phyloP scores from a whole-genome alignment of 1,139 yeast genomes.

The Sugiyamaella novakii region DNA sequence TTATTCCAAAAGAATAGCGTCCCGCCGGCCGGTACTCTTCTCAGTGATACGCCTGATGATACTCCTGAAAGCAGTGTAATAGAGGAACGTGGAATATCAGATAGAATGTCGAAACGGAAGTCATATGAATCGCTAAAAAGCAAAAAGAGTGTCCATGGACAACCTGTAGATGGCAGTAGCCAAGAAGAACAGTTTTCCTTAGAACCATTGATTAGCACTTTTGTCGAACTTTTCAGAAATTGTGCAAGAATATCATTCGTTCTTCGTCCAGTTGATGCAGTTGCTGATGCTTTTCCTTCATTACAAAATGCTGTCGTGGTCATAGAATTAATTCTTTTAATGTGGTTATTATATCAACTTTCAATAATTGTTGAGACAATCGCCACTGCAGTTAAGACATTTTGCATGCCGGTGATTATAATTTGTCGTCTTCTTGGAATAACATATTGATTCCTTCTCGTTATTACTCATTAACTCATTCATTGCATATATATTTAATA shows the following conservation, averaged over 20 bases:
- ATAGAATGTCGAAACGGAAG: background rate
- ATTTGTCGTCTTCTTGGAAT: slow-evolving; percentile 34
- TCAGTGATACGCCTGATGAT: background rate
- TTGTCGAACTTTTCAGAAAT: slow-evolving; percentile 30
- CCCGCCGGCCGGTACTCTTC: background rate
- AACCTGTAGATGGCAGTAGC: background rate
- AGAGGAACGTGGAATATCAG: background rate
- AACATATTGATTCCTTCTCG: slow-evolving; percentile 10
- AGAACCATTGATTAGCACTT: slow-evolving; percentile 23
- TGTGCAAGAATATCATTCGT: slow-evolving; percentile 34
- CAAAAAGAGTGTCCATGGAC: background rate
- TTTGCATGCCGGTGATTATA: slow-evolving; percentile 40
- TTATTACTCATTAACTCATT: background rate
- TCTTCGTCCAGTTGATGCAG: slow-evolving; percentile 37
- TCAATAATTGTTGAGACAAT: slow-evolving; percentile 39
- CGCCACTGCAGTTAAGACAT: slow-evolving; percentile 36
- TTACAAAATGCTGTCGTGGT: slow-evolving; percentile 35
- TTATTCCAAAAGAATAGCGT: slow-evolving; percentile 25
- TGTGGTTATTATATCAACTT: slow-evolving; percentile 39
- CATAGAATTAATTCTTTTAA: slow-evolving; percentile 37
- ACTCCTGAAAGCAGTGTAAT: background rate
- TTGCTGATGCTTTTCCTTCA: slow-evolving; percentile 36
- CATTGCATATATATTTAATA: background rate
- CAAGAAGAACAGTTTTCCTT: slow-evolving; percentile 15
- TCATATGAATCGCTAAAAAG: slow-evolving; percentile 6